These are phyloP conservation scores for Lipomyces japonicus DNA, from an alignment of 805 yeast species.

Conservation along the genomic window DNA sequence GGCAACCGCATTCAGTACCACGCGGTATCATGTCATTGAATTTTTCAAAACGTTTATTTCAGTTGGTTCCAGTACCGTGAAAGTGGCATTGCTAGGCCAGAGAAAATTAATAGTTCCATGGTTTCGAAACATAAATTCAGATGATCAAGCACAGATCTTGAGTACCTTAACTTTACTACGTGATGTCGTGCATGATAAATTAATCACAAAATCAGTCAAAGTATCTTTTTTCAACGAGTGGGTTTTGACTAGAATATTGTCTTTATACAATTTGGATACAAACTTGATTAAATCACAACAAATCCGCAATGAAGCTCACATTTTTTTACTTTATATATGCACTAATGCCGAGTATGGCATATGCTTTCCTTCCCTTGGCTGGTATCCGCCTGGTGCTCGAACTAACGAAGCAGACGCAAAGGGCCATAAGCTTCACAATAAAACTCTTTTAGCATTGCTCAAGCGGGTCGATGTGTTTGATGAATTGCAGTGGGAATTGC, in stretches of 20 bases:
- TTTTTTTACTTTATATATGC: conserved; percentile 9
- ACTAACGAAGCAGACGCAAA: conserved; percentile 28
- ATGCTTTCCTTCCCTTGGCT: conserved; percentile 34
- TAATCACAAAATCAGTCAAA: conserved; percentile 65
- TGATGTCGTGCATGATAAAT: conserved; percentile 54
- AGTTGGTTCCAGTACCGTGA: conserved; percentile 49
- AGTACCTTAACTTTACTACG: conserved; percentile 44
- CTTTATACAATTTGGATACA: conserved; percentile 47
- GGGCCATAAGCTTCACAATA: conserved; percentile 61
- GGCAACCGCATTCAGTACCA: conserved; percentile 40
- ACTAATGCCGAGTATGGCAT: conserved; percentile 33
- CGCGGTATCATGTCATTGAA: conserved; percentile 56
- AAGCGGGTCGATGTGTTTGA: conserved; percentile 74
- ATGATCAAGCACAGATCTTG: conserved; percentile 48
- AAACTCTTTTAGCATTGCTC: conserved; percentile 58
- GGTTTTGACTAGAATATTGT: conserved; percentile 55
- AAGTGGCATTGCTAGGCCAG: conserved; percentile 61
- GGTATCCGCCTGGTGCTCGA: conserved; percentile 31
- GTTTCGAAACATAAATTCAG: conserved; percentile 62
- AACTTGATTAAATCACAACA: conserved; percentile 50
- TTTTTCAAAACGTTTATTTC: conserved; percentile 58
- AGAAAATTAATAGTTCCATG: conserved; percentile 60
- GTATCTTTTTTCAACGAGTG: conserved; percentile 75
- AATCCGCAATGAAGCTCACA: conserved; percentile 41
- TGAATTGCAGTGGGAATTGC: conserved; percentile 55